A percentile compares a stretch with the other conserved stretches of the same genome.
phyloP scores from a whole-genome alignment of 2,329 filamentous ascomycete species.

The Colletotrichum spaethianum region DNA sequence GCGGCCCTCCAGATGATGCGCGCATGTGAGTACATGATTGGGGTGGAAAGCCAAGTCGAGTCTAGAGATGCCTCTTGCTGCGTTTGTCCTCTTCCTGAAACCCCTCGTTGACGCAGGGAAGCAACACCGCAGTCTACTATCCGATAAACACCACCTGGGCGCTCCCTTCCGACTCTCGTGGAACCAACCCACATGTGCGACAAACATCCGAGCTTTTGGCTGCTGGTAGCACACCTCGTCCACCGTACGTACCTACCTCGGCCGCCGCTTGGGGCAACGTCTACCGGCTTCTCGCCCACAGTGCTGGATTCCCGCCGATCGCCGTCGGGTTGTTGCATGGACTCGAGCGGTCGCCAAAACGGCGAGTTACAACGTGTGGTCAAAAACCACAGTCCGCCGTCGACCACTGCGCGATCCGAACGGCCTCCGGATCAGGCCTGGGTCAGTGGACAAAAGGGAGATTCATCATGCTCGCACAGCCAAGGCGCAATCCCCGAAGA shows the following conservation, averaged over 20 bases:
- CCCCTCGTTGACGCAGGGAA: constrained; percentile 26
- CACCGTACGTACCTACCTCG: constrained; percentile 3
- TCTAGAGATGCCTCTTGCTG: constrained; percentile 4
- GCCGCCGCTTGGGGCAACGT: constrained; percentile 14
- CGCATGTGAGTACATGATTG: neutral
- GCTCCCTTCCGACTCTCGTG: constrained; percentile 32
- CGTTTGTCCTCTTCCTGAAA: constrained; percentile 26
- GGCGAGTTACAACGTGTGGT: neutral
- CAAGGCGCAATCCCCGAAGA: constrained; percentile 12
- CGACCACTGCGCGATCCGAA: neutral
- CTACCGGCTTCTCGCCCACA: constrained; percentile 10
- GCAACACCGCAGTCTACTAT: constrained; percentile 8
- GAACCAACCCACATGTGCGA: constrained; percentile 11
- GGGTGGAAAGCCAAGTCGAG: constrained; percentile 13
- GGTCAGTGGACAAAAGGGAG: constrained; percentile 17
- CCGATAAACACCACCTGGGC: constrained; percentile 16
- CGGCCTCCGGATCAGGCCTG: neutral
- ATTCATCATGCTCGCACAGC: neutral
- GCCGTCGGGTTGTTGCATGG: constrained; percentile 24
- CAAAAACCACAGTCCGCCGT: neutral
- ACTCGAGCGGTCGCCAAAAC: constrained; percentile 7
- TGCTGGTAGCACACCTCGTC: neutral
- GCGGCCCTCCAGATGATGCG: neutral
- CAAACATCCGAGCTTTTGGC: constrained; percentile 15
- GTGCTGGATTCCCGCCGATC: constrained; percentile 12